Conservation (phyloP, 1,139 yeast species). For the Sugiyamaella grinbergsii region DNA sequence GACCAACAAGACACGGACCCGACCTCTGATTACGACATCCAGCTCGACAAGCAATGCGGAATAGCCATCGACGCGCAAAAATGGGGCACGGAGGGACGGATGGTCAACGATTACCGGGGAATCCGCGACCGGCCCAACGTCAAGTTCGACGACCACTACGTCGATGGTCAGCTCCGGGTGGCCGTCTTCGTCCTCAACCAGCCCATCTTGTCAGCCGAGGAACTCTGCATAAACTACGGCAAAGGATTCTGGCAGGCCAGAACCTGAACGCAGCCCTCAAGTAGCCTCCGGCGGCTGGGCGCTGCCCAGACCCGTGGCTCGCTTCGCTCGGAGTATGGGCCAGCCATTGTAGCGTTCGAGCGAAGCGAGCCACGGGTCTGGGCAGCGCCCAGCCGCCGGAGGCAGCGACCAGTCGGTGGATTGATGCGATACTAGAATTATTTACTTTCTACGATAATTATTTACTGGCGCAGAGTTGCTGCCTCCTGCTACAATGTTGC, state of each 20-base stretch:
- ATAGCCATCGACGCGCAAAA: conserved; percentile 36
- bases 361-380: background rate
- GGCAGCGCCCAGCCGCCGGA: background rate
- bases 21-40: conserved; percentile 36
- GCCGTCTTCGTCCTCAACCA: conserved; percentile 32
- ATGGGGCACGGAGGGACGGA: conserved; percentile 37
- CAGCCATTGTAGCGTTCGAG: background rate
- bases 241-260: conserved; percentile 35
- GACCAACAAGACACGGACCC: conserved; percentile 32
- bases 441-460: conserved; percentile 13
- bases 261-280: background rate
- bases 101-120: conserved; percentile 40
- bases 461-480: conserved; percentile 1
- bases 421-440: background rate
- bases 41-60: conserved; percentile 30
- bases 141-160: conserved; percentile 33
- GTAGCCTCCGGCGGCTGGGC: conserved; percentile 16
- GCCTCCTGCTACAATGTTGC: conserved; percentile 16
- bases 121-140: conserved; percentile 34
- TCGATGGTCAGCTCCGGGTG: conserved; percentile 31
- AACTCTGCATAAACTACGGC: conserved; percentile 36
- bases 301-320: no score
- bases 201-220: conserved; percentile 33
- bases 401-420: background rate
- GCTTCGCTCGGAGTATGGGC: background rate